phyloP scores from a whole-genome alignment of 2,329 filamentous ascomycete genomes.

The Epichloe sp. region DNA sequence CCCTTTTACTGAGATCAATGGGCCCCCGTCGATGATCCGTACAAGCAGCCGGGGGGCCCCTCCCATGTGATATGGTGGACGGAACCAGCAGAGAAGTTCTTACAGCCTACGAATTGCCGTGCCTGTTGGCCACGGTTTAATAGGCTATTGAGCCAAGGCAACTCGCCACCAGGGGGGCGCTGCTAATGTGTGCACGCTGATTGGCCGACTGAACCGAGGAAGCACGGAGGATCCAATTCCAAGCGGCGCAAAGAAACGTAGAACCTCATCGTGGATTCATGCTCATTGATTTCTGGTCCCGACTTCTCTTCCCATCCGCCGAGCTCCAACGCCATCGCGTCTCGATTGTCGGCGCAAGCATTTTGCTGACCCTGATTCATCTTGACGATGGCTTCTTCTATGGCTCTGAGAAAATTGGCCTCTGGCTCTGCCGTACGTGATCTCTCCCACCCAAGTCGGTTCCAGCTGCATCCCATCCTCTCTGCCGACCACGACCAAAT shows the following conservation, averaged over 20 bases:
- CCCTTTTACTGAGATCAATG: no score
- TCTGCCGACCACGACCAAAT: background rate
- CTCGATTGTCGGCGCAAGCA: constrained; percentile 17
- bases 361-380: constrained; percentile 16
- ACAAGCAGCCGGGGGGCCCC: background rate
- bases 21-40: background rate
- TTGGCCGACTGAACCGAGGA: constrained; percentile 23
- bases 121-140: background rate
- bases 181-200: constrained; percentile 13
- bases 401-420: constrained; percentile 49
- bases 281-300: background rate
- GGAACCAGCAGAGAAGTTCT: no score
- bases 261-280: constrained; percentile 8
- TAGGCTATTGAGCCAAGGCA: constrained; percentile 5
- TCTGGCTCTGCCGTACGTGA: constrained; percentile 41
- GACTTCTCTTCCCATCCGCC: background rate
- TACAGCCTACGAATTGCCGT: background rate
- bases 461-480: background rate
- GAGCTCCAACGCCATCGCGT: constrained; percentile 1
- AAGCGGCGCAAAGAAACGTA: constrained; percentile 13
- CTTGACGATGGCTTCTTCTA: constrained; percentile 45
- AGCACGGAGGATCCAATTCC: constrained; percentile 11
- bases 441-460: background rate
- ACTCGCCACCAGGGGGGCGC: background rate
- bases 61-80: background rate